These are phyloP conservation scores for Amauroascus niger DNA, from an alignment of 2,329 filamentous ascomycete species.

Conservation along the genomic window DNA sequence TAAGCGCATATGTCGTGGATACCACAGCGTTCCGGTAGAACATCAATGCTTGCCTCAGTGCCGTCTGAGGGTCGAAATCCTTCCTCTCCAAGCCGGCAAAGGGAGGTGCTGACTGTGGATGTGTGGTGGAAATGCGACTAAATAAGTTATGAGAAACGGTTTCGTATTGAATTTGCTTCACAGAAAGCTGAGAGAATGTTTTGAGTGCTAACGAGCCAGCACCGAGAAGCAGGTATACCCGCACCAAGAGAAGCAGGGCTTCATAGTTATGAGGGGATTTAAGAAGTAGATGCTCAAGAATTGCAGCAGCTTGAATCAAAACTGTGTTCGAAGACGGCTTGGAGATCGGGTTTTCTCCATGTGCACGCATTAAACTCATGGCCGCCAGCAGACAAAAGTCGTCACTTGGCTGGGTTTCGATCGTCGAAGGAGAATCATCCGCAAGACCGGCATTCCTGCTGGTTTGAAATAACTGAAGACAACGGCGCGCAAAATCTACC, in stretches of 20 bases:
- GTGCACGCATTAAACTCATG: conserved; percentile 33
- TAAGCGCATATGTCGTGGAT: conserved; percentile 30
- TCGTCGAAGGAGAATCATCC: conserved; percentile 25
- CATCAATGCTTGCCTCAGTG: conserved; percentile 32
- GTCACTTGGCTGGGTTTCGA: conserved; percentile 37
- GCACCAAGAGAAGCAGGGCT: conserved; percentile 36
- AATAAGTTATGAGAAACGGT: conserved; percentile 41
- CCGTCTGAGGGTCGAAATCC: conserved; percentile 36
- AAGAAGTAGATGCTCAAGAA: conserved; percentile 33
- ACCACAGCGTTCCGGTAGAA: conserved; percentile 35
- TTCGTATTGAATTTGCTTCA: conserved; percentile 43
- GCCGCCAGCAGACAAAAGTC: conserved; percentile 37
- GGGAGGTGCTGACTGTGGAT: conserved; percentile 36
- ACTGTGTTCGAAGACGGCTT: conserved; percentile 22
- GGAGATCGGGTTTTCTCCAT: conserved; percentile 17
- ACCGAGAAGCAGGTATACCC: conserved; percentile 37
- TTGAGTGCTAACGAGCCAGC: conserved; percentile 39
- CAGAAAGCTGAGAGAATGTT: conserved; percentile 37
- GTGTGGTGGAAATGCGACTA: conserved; percentile 40
- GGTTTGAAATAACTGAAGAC: conserved; percentile 29
- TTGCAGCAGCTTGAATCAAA: conserved; percentile 27
- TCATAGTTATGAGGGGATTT: conserved; percentile 41
- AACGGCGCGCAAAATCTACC: conserved; percentile 33
- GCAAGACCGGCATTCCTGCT: conserved; percentile 20
- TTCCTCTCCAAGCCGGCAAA: conserved; percentile 33